These are phyloP conservation scores for Avicennia marina DNA, from an alignment of 257 asterid species.

Conservation along the genomic window DNA sequence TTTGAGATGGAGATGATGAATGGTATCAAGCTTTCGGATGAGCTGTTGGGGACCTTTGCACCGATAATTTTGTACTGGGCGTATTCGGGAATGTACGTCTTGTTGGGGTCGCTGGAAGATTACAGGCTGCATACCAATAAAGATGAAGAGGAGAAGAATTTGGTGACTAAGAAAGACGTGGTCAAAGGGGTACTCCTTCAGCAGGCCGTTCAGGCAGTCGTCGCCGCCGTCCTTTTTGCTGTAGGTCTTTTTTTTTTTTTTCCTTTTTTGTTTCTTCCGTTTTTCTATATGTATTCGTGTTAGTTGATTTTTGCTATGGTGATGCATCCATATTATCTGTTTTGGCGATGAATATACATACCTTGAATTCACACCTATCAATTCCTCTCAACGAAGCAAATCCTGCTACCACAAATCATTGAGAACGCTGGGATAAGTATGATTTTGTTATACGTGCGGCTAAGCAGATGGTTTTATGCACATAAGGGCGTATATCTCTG, in stretches of 20 bases:
- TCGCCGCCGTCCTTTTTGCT: slow-evolving; percentile 73
- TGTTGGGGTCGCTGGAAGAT: slow-evolving; percentile 55
- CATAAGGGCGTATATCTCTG: no score
- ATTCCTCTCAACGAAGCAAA: no score
- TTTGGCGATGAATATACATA: no score
- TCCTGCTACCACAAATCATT: no score
- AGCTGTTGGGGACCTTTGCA: slow-evolving; percentile 63
- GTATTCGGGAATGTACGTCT: slow-evolving; percentile 70
- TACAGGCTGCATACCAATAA: slow-evolving; percentile 71
- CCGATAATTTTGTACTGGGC: slow-evolving; percentile 80
- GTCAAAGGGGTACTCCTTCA: slow-evolving; percentile 89
- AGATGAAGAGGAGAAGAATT: slow-evolving; percentile 91
- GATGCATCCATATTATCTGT: no score
- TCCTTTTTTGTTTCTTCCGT: no score
- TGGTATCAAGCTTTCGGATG: slow-evolving; percentile 44
- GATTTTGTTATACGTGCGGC: no score
- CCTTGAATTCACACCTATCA: no score
- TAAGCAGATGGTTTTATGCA: no score
- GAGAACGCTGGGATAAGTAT: no score
- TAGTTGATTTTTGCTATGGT: not conserved
- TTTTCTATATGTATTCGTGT: not conserved
- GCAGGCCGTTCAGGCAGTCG: slow-evolving; percentile 81
- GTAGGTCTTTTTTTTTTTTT: slow-evolving; percentile 32
- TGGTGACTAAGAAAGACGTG: slow-evolving; percentile 65
- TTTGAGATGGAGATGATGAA: not conserved